Evolutionary conservation across 306 rosid species (phyloP).

Genomic region (Datisca glomerata): DNA sequence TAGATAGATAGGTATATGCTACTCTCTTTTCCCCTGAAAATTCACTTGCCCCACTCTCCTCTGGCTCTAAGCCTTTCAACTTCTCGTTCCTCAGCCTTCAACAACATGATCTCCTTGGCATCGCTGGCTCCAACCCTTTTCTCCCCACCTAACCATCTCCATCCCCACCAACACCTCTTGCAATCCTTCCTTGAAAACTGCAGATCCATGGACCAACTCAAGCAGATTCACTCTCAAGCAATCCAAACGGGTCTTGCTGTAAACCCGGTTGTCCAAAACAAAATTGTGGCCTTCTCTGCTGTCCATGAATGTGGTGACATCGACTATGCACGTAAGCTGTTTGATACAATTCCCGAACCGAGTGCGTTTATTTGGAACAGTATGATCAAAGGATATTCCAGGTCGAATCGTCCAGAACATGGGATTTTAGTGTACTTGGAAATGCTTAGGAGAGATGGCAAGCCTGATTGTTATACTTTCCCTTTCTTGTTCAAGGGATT

Average conservation of each 20-base stretch:
- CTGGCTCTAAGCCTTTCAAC: constrained; percentile 16
- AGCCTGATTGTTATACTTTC: constrained; percentile 61
- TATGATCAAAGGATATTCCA: constrained; percentile 65
- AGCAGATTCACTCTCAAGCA: constrained; percentile 56
- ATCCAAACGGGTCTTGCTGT: constrained; percentile 37
- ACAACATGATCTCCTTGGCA: constrained; percentile 24
- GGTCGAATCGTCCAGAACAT: constrained; percentile 24
- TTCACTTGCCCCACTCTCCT: constrained; percentile 13
- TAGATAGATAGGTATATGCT: no score
- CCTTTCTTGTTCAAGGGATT: constrained; percentile 75
- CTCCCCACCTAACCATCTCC: constrained; percentile 9
- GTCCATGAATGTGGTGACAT: constrained; percentile 37
- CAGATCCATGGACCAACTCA: constrained; percentile 51
- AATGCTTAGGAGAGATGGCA: constrained; percentile 34
- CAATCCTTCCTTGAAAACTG: constrained; percentile 32
- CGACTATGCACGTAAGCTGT: constrained; percentile 48
- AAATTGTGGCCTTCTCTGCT: constrained; percentile 32
- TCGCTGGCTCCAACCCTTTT: constrained; percentile 16
- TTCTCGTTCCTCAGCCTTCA: constrained; percentile 12
- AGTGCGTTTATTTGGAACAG: constrained; percentile 55
- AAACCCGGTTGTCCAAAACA: constrained; percentile 24
- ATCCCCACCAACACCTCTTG: constrained; percentile 12
- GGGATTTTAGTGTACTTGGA: constrained; percentile 50
- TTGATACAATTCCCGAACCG: constrained; percentile 55
- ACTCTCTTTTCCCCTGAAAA: constrained; percentile 4